phyloP scores from a whole-genome alignment of 352 stramenopile species.

The Phytophthora tentaculata region DNA sequence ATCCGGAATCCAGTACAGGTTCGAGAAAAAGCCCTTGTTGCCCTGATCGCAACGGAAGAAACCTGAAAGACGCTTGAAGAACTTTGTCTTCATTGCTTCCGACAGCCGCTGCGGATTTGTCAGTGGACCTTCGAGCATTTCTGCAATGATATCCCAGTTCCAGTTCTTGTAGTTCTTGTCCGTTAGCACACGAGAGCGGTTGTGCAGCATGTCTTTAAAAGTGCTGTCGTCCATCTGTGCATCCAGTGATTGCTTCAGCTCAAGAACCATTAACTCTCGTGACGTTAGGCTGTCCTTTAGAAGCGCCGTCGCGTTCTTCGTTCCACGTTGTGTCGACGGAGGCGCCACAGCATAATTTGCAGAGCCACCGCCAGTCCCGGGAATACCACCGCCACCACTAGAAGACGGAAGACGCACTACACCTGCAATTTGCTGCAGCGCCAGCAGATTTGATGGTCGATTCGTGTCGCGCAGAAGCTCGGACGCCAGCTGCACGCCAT shows the following conservation, averaged over 20 bases:
- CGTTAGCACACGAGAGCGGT: conserved; percentile 80
- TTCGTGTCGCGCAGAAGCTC: conserved; percentile 90
- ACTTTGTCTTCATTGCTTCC: conserved; percentile 93
- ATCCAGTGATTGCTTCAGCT: conserved; percentile 88
- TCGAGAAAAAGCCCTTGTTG: conserved; percentile 91
- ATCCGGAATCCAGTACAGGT: conserved; percentile 90
- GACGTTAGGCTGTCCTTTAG: conserved; percentile 80
- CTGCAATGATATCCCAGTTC: conserved; percentile 93
- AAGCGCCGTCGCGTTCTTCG: conserved; percentile 45
- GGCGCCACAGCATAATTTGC: conserved; percentile 39
- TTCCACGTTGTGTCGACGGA: conserved; percentile 45
- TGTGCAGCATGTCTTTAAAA: conserved; percentile 91
- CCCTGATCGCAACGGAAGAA: conserved; percentile 91
- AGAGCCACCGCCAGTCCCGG: conserved; percentile 30
- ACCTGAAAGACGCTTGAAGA: conserved; percentile 90
- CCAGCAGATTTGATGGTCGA: conserved; percentile 66
- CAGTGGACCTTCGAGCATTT: conserved; percentile 86
- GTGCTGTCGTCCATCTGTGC: conserved; percentile 89
- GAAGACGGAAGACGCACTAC: conserved; percentile 45
- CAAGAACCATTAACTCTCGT: conserved; percentile 86
- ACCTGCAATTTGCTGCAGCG: conserved; percentile 47
- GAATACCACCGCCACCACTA: conserved; percentile 31
- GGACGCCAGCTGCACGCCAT: conserved; percentile 88
- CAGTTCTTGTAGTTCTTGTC: conserved; percentile 93
- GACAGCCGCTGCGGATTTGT: conserved; percentile 87